Evolutionary conservation across 148 eudicot species (phyloP).

Genomic region (Simmondsia chinensis): DNA sequence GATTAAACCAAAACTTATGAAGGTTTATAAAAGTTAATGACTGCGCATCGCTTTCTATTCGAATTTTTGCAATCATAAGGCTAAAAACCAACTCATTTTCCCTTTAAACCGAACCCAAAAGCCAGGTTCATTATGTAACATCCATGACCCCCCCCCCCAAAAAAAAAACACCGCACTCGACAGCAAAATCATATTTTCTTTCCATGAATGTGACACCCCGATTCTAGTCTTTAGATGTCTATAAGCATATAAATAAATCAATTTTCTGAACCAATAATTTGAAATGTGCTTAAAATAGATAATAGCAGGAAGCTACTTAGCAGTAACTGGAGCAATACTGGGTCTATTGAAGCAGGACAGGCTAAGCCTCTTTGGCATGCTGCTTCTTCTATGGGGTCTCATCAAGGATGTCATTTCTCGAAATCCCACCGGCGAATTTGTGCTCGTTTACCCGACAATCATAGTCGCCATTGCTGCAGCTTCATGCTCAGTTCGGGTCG

Average conservation of each 20-base stretch:
- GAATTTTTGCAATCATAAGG: too few relatives aligned
- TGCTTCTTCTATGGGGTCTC: slow-evolving; percentile 48
- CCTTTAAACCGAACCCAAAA: too few relatives aligned
- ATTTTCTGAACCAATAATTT: background rate
- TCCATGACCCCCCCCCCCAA: too few relatives aligned
- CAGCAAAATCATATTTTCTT: too few relatives aligned
- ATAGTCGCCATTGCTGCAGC: slow-evolving; percentile 27
- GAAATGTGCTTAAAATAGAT: slow-evolving; percentile 18
- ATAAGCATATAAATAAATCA: too few relatives aligned
- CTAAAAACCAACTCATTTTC: too few relatives aligned
- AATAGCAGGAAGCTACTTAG: slow-evolving; percentile 52
- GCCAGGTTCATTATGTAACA: too few relatives aligned
- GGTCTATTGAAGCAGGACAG: slow-evolving; percentile 37
- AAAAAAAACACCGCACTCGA: too few relatives aligned
- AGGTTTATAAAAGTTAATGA: too few relatives aligned
- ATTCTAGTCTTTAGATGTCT: too few relatives aligned
- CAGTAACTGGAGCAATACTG: slow-evolving; percentile 46
- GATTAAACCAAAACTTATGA: too few relatives aligned
- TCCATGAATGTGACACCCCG: background rate
- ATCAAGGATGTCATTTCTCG: slow-evolving; percentile 23
- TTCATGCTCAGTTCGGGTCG: slow-evolving; percentile 26
- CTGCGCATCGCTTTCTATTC: too few relatives aligned
- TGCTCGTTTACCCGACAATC: slow-evolving; percentile 35
- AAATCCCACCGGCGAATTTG: slow-evolving; percentile 2
- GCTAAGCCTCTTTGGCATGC: slow-evolving; percentile 40